Evolutionary conservation across 805 yeast species (phyloP).

Genomic region (Priceomyces melissophilus): DNA sequence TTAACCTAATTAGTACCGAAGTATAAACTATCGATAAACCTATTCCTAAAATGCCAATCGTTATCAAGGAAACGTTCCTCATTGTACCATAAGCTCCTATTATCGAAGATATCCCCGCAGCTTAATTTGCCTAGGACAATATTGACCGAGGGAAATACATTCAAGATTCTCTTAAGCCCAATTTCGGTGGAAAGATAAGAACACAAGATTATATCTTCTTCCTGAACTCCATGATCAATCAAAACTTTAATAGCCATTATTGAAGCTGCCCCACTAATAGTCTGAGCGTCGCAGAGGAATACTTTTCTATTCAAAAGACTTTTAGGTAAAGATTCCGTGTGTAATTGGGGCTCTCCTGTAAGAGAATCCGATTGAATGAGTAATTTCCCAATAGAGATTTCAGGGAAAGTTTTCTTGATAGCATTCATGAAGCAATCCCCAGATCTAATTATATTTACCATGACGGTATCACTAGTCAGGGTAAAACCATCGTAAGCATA

Average conservation of each 20-base stretch:
- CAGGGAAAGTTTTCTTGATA: conserved; percentile 71
- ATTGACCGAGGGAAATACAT: conserved; percentile 69
- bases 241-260: conserved; percentile 91
- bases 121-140: conserved; percentile 70
- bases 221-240: conserved; percentile 70
- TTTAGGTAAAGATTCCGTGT: conserved; percentile 69
- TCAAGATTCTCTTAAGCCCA: conserved; percentile 68
- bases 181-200: conserved; percentile 73
- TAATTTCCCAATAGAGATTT: conserved; percentile 74
- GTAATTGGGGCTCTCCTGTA: conserved; percentile 94
- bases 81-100: conserved; percentile 17
- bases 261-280: conserved; percentile 89
- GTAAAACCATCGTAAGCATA: conserved; percentile 37
- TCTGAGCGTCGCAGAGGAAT: conserved; percentile 79
- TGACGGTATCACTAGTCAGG: conserved; percentile 52
- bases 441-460: conserved; percentile 79
- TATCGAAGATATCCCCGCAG: conserved; percentile 18
- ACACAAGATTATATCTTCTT: conserved; percentile 62
- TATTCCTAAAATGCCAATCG: conserved; percentile 58
- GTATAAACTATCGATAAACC: conserved; percentile 74
- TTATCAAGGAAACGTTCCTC: conserved; percentile 42
- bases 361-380: conserved; percentile 81
- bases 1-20: conserved; percentile 59
- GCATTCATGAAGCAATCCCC: conserved; percentile 91
- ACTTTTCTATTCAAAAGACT: conserved; percentile 37